Percentiles rank a stretch among this genome's conserved stretches.
phyloP scores from a whole-genome alignment of 2,329 filamentous ascomycete species.

The Cladorrhinum sp. region DNA sequence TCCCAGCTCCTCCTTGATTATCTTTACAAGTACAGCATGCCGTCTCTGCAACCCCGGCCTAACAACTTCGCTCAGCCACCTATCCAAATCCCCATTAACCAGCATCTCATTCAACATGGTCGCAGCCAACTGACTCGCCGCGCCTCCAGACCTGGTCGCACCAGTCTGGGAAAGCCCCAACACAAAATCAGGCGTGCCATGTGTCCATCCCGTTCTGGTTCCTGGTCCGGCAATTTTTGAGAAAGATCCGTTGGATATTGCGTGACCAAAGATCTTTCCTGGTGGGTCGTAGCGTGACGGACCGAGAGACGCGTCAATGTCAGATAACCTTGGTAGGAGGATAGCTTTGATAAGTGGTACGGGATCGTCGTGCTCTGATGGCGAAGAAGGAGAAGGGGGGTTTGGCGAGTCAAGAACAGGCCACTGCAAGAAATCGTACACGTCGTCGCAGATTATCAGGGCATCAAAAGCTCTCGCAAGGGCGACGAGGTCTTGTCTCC shows the following conservation, averaged over 20 bases:
- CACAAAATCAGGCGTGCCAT: slow-evolving; percentile 59
- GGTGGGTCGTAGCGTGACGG: slow-evolving; percentile 43
- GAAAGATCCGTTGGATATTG: slow-evolving; percentile 83
- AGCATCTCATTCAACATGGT: slow-evolving; percentile 51
- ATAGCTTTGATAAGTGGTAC: slow-evolving; percentile 34
- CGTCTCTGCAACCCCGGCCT: slow-evolving; percentile 46
- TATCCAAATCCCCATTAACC: slow-evolving; percentile 40
- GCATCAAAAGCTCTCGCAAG: slow-evolving; percentile 77
- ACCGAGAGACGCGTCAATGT: slow-evolving; percentile 57
- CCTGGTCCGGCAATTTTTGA: slow-evolving; percentile 84
- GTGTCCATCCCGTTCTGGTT: slow-evolving; percentile 81
- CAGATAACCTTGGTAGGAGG: slow-evolving; percentile 71
- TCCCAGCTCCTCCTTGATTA: slow-evolving; percentile 57
- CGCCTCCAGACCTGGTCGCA: slow-evolving; percentile 54
- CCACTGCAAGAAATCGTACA: slow-evolving; percentile 93
- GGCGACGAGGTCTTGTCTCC: slow-evolving; percentile 66
- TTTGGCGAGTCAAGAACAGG: slow-evolving; percentile 33
- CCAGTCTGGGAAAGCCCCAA: slow-evolving; percentile 52
- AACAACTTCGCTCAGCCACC: slow-evolving; percentile 41
- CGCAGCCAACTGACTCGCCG: slow-evolving; percentile 51
- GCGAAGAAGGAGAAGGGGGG: slow-evolving; percentile 23
- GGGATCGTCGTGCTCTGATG: slow-evolving; percentile 27
- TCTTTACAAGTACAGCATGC: slow-evolving; percentile 51
- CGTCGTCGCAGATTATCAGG: slow-evolving; percentile 83
- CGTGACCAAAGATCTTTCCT: slow-evolving; percentile 67